A percentile compares a stretch with the other conserved stretches of the same genome.
phyloP scores from a whole-genome alignment of 2,329 filamentous ascomycete species.

The Gnomoniopsis sp. region DNA sequence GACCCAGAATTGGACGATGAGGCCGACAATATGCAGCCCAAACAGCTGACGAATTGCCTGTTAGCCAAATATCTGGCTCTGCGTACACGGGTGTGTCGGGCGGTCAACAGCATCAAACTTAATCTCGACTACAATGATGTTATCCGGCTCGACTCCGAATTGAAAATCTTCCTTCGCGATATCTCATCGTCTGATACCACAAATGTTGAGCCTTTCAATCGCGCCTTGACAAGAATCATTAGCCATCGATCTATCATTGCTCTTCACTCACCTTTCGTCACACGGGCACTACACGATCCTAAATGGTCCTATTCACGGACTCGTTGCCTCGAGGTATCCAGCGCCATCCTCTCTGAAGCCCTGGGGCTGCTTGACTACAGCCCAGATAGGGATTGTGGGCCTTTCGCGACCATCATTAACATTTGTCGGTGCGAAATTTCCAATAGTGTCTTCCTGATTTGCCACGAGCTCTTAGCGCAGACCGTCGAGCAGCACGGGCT shows the following conservation, averaged over 20 bases:
- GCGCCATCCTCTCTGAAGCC: slow-evolving; percentile 2
- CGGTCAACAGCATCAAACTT: slow-evolving; percentile 11
- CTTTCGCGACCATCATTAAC: slow-evolving; percentile 6
- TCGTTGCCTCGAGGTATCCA: slow-evolving; percentile 2
- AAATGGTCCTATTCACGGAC: slow-evolving; percentile 9
- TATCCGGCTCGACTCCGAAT: slow-evolving; percentile 9
- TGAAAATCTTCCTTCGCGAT: slow-evolving; percentile 5
- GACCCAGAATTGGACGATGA: background rate
- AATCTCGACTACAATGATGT: slow-evolving; percentile 6
- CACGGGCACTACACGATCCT: slow-evolving; percentile 7
- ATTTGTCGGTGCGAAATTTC: slow-evolving; percentile 12
- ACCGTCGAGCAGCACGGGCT: slow-evolving; percentile 8
- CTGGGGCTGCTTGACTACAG: background rate
- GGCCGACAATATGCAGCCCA: background rate
- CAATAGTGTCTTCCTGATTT: slow-evolving; percentile 11
- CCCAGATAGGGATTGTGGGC: background rate
- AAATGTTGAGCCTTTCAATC: background rate
- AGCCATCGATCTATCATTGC: slow-evolving; percentile 7
- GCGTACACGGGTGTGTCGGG: background rate
- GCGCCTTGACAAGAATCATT: background rate
- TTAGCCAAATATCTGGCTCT: slow-evolving; percentile 3
- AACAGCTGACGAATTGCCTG: background rate
- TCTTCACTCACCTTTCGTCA: slow-evolving; percentile 10
- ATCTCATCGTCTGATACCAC: background rate
- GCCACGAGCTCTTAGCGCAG: slow-evolving; percentile 8